Base-by-base conservation (phyloP, 129 eudicot species). In the Kitagawia praeruptora region DNA sequence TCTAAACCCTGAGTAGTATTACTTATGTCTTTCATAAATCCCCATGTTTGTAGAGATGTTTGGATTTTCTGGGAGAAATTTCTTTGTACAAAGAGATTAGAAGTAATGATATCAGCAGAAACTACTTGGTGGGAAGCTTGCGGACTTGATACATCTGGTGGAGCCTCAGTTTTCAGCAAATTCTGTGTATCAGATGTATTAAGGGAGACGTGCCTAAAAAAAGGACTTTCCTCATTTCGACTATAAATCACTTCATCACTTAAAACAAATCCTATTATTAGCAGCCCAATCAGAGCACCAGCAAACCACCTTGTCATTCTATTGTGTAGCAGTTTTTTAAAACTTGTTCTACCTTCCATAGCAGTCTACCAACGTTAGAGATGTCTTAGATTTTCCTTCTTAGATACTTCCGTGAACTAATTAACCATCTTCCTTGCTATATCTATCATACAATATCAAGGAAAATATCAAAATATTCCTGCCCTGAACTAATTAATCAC, bases 1-100 rank as follows among this genome's bases (percentile, higher is more conserved):
- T 78, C 79, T 18, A 81, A 56, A 74, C 78, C 58, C 51, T n/a
- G 74, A 37, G 75, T 11, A 53, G 38, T 15, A 27, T 74, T 45
- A 18, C 31, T 12, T n/a, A 81, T 70, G 61, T 51, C 42, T 34
- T 74, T 61, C 83, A 81, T 56, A 48, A 51, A 41, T 16, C 44
- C 37, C 83, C 83, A 81, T 58, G 83, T 81, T 67, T 31, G 73
- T 28, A 81, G 46, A 44, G 74, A 74, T 40, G 31, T 45, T 41
- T 53, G 77, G 47, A 48, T 46, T 63, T 75, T 37, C 38, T 58
- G 75, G 8, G 79, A 23, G 54, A 56, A 58, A 69, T 56, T 81
- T 56, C 74, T 80, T 53, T 44, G 63, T 45, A 11, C 12, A 81
- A 73, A 81, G n/a, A 74, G 79, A 61, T 49, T 46, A 56, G 71